These are phyloP conservation scores for Fistulifera pelliculosa DNA, from an alignment of 108 stramenopile species.

Conservation along the genomic window DNA sequence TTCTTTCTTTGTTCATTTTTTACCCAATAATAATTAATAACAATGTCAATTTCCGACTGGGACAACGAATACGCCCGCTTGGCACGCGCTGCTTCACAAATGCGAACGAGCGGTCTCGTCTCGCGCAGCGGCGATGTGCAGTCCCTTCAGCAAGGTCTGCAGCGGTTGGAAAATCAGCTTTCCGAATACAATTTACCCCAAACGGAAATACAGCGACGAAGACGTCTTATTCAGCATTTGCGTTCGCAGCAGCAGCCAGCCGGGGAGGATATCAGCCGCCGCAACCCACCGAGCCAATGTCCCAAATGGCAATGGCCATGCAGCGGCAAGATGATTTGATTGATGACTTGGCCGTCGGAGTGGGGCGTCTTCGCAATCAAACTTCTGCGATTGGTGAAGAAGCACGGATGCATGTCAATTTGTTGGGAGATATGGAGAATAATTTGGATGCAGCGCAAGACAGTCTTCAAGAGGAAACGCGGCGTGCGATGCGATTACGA, in stretches of 20 bases:
- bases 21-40: neutral
- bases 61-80: conserved; percentile 84
- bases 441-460: conserved; percentile 76
- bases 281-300: neutral
- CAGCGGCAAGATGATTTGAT: conserved; percentile 88
- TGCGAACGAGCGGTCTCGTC: conserved; percentile 28
- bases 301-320: conserved; percentile 43
- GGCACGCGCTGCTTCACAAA: conserved; percentile 68
- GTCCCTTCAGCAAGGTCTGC: conserved; percentile 18
- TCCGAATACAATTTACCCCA: conserved; percentile 20
- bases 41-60: conserved; percentile 41
- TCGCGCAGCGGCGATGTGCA: neutral
- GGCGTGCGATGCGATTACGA: conserved; percentile 60
- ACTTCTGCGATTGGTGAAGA: conserved; percentile 80
- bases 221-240: conserved; percentile 38
- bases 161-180: conserved; percentile 25
- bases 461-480: conserved; percentile 74
- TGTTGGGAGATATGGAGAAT: conserved; percentile 82
- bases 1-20: too few species aligned
- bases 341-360: conserved; percentile 81
- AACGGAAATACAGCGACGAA: conserved; percentile 37
- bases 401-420: conserved; percentile 67
- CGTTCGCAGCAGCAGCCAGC: neutral
- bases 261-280: conserved; percentile 11
- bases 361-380: conserved; percentile 76